Percentiles rank a stretch among this genome's conserved stretches.
Evolutionary conservation across 2,329 filamentous ascomycete genomes (phyloP).

Genomic region (Epichloe gansuensis): DNA sequence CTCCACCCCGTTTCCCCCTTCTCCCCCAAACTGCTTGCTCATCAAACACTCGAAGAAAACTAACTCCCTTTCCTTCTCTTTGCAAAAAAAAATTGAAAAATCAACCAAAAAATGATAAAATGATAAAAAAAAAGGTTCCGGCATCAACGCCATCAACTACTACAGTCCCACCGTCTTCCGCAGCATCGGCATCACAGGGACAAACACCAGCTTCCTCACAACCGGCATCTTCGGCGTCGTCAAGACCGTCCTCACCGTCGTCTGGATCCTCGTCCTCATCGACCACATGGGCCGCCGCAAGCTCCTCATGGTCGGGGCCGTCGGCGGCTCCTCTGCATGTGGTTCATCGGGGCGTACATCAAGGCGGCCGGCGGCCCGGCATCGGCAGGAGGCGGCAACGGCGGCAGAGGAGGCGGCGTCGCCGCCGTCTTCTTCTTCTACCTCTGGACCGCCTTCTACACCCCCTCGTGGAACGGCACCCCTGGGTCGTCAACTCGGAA

Average conservation of each 20-base stretch:
- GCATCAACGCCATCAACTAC: slow-evolving; percentile 21
- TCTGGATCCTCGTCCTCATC: slow-evolving; percentile 24
- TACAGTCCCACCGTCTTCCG: slow-evolving; percentile 19
- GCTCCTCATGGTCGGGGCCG: slow-evolving; percentile 51
- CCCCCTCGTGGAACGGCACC: slow-evolving; percentile 59
- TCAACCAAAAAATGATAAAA: too few species aligned
- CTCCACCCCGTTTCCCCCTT: neutral
- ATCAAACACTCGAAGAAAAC: too few species aligned
- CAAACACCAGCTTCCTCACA: slow-evolving; percentile 16
- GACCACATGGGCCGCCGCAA: slow-evolving; percentile 32
- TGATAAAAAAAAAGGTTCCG: slow-evolving; percentile 8
- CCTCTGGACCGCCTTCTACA: slow-evolving; percentile 47
- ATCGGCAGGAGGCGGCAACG: slow-evolving; percentile 7
- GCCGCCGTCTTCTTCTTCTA: slow-evolving; percentile 58
- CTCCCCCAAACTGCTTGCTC: neutral
- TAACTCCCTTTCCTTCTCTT: too few species aligned
- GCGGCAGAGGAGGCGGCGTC: slow-evolving; percentile 38
- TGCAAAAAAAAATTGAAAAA: too few species aligned
- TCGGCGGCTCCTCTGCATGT: slow-evolving; percentile 57
- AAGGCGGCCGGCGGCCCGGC: slow-evolving; percentile 21
- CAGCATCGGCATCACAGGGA: slow-evolving; percentile 15
- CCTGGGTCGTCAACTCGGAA: slow-evolving; percentile 65
- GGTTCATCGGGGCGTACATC: slow-evolving; percentile 37
- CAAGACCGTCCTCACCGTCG: slow-evolving; percentile 25
- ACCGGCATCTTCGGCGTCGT: slow-evolving; percentile 18